Conservation (phyloP, 805 yeast genomes). For the Yamadazyma insecticola region DNA sequence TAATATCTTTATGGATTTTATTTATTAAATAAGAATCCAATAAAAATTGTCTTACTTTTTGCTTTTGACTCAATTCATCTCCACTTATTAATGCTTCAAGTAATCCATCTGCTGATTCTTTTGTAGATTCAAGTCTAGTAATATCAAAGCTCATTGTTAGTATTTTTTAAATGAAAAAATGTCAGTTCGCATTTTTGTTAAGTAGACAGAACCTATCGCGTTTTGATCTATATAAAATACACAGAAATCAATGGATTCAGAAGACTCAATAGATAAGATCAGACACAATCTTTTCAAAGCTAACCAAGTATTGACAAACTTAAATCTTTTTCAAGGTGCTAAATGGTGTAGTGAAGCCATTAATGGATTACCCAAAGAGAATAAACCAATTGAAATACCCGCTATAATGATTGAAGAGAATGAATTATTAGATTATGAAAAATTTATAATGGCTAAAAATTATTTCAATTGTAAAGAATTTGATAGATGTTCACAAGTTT, state of each 20-base stretch:
- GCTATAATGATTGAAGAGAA: conserved; percentile 10
- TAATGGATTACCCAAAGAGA: conserved; percentile 43
- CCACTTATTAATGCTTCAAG: no score
- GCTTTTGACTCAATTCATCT: no score
- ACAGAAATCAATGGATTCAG: no score
- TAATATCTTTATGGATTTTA: conserved; percentile 24
- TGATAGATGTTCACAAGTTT: conserved; percentile 62
- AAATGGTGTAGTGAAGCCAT: conserved; percentile 85
- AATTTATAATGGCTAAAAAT: conserved; percentile 58
- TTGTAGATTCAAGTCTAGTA: no score
- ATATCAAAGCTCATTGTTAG: no score
- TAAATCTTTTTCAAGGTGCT: conserved; percentile 65
- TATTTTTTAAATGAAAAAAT: no score
- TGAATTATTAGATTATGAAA: conserved; percentile 40
- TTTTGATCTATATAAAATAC: no score
- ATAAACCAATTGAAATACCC: not conserved
- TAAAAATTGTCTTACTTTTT: conserved; percentile 18
- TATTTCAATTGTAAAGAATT: conserved; percentile 83
- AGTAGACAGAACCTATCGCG: no score
- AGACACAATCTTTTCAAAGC: conserved; percentile 21
- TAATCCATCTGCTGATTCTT: no score
- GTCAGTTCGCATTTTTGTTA: no score
- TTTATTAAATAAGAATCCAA: conserved; percentile 33
- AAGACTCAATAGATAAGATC: conserved; percentile 7
- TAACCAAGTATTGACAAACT: conserved; percentile 40